phyloP scores from a whole-genome alignment of 2,329 filamentous ascomycete genomes.

The Lecanosticta acicola region DNA sequence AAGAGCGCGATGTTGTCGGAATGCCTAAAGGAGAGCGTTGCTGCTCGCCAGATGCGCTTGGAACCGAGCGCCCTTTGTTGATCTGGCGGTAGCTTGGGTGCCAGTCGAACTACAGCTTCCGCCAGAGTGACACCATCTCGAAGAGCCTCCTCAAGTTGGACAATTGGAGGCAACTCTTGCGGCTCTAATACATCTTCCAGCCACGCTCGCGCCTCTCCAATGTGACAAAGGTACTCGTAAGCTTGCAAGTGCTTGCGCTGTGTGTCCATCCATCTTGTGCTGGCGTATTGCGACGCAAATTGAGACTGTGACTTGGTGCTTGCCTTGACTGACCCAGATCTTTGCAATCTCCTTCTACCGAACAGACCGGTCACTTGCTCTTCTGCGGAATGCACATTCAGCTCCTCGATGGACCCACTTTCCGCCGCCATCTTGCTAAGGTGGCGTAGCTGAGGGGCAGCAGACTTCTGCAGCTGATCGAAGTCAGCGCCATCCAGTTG shows the following conservation, averaged over 20 bases:
- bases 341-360: conserved; percentile 75
- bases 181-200: conserved; percentile 82
- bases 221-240: conserved; percentile 97
- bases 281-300: conserved; percentile 45
- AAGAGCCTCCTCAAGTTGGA: conserved; percentile 86
- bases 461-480: conserved; percentile 76
- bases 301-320: conserved; percentile 43
- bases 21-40: conserved; percentile 85
- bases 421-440: conserved; percentile 72
- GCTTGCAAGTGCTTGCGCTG: conserved; percentile 93
- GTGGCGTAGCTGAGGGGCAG: conserved; percentile 83
- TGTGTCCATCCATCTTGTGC: conserved; percentile 98
- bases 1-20: conserved; percentile 98
- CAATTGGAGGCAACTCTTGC: conserved; percentile 79
- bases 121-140: conserved; percentile 90
- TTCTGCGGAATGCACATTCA: conserved; percentile 68
- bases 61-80: conserved; percentile 29
- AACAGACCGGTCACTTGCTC: conserved; percentile 85
- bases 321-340: conserved; percentile 50
- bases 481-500: conserved; percentile 53
- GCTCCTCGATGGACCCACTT: conserved; percentile 68
- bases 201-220: conserved; percentile 98
- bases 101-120: conserved; percentile 84
- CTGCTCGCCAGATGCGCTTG: conserved; percentile 72
- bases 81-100: conserved; percentile 61